Base-by-base conservation (phyloP, 352 stramenopile species). In the Globisporangium solare region DNA sequence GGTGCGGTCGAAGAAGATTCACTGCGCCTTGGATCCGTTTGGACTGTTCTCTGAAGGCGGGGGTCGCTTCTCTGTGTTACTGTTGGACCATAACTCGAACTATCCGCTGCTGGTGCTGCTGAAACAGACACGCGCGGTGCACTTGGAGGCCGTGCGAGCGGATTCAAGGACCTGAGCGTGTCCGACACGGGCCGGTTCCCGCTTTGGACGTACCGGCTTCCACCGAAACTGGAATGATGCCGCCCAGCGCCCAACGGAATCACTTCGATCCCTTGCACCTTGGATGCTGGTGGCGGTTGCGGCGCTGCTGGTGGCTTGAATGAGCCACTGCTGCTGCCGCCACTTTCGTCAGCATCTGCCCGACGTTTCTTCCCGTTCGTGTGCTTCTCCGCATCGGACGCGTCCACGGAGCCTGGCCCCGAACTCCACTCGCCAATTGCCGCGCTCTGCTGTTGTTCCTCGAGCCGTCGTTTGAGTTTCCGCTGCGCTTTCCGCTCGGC, bases 121-220 rank as follows among this genome's bases (percentile, higher is more conserved):
- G 27, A 35, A 35, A 35, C 27, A 35, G 27, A 6, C 27, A 35
- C 10, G 27, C 27, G 27, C 5, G 27, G 27, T 8, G 35, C 42
- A 35, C 14, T 71, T 31, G 54, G 58, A 6, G 39, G 41, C 46
- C 61, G 66, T 55, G 51, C 17, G 32, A 67, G 58, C 4, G 63
- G 42, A 14, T 58, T 50, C 0, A 37, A 53, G 2, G 47, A n/a
- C 20, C 53, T 61, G 0, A 73, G 35, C 4, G 63, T 62, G 22
- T 77, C 58, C 5, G 37, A 31, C 8, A 51, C 43, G 2, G 64
- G 53, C 43, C 77, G 74, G 53, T 84, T 91, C 41, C 78, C 78
- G 31, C 76, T 89, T 39, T 84, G 74, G 17, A 91, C 76, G 54
- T 91, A 91, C 47, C 80, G 61, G 27, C 80, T 79, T 24, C 80